These are phyloP conservation scores for Aspergillus nomiae DNA, from an alignment of 2,329 filamentous ascomycete genomes.

Conservation along the genomic window DNA sequence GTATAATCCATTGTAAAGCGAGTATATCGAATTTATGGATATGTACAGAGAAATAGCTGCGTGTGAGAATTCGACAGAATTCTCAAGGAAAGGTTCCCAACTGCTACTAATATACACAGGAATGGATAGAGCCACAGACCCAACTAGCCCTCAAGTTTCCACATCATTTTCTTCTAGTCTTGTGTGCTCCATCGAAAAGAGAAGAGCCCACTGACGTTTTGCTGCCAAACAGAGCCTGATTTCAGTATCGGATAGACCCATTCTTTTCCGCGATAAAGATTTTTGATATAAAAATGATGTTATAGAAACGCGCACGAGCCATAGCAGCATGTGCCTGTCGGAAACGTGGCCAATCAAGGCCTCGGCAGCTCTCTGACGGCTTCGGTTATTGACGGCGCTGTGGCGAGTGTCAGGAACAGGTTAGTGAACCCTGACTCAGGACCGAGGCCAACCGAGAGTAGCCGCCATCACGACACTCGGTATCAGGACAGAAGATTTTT, in stretches of 20 bases:
- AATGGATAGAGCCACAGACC: background rate
- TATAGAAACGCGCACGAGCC: slow-evolving; percentile 1
- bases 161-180: slow-evolving; percentile 1
- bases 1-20: slow-evolving; percentile 8
- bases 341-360: background rate
- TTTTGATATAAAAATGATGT: slow-evolving; percentile 4
- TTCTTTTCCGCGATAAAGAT: slow-evolving; percentile 20
- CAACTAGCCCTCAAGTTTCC: slow-evolving; percentile 1
- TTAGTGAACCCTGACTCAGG: background rate
- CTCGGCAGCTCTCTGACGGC: fast-evolving
- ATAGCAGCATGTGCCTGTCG: background rate
- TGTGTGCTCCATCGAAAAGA: background rate
- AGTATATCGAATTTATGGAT: background rate
- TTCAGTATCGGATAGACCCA: slow-evolving; percentile 11
- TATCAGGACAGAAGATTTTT: slow-evolving; percentile 1
- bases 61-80: background rate
- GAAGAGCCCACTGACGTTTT: slow-evolving; percentile 1
- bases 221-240: slow-evolving; percentile 8
- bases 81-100: background rate
- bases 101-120: slow-evolving; percentile 2
- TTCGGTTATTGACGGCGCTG: slow-evolving; percentile 3
- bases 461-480: background rate
- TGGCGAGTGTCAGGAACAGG: background rate
- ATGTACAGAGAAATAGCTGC: background rate
- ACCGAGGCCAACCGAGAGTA: background rate